Percentiles rank a stretch among this genome's conserved stretches.
These are phyloP conservation scores for Xylaria sp. DNA, from an alignment of 2,329 filamentous ascomycete genomes.

Conservation along the genomic window DNA sequence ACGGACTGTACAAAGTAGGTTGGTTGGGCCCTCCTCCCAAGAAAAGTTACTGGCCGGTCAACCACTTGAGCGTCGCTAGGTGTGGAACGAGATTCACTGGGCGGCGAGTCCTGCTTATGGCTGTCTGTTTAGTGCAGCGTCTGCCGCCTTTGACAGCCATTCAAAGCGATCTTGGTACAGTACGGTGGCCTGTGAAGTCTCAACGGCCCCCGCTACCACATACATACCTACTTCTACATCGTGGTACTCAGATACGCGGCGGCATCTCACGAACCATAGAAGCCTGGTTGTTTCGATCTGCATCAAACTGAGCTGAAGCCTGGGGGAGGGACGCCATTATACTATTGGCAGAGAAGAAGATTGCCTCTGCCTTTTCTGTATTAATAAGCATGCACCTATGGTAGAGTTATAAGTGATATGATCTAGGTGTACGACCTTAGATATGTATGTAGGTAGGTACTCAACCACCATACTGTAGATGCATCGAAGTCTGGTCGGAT, in stretches of 20 bases:
- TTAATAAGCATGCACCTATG: neutral
- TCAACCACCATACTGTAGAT: no score
- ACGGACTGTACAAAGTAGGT: neutral
- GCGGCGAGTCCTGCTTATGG: neutral
- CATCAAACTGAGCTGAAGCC: slow-evolving; percentile 16
- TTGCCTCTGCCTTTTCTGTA: neutral
- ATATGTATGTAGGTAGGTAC: no score
- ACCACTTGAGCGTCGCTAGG: neutral
- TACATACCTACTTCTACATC: slow-evolving; percentile 1
- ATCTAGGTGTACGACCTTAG: no score
- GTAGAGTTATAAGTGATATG: no score
- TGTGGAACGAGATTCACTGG: slow-evolving; percentile 20
- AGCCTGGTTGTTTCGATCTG: neutral
- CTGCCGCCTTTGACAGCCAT: slow-evolving; percentile 11
- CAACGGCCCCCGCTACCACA: slow-evolving; percentile 7
- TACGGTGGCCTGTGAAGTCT: neutral
- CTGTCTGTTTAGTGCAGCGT: slow-evolving; percentile 24
- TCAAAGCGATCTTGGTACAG: neutral
- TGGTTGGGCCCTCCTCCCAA: neutral
- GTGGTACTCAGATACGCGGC: neutral
- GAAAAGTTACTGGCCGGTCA: slow-evolving; percentile 7
- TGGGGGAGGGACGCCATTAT: neutral
- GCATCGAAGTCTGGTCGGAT: neutral
- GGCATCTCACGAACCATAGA: neutral
- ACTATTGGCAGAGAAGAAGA: neutral